Conservation (phyloP, 2,329 filamentous ascomycete species). For the Fusarium sp. region DNA sequence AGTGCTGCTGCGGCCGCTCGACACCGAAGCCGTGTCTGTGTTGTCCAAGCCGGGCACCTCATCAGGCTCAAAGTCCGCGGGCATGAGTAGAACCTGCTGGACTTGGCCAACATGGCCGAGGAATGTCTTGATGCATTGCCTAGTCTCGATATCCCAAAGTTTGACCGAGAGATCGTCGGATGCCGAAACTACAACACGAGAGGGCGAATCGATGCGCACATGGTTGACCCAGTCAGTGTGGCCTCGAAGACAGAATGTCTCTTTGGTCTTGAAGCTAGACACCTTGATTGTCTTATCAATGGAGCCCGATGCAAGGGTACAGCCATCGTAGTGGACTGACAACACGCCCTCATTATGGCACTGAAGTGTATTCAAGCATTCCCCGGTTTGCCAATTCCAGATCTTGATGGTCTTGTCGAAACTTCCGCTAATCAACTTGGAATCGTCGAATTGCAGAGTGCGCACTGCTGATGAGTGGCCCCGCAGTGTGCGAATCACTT, state of each 20-base stretch:
- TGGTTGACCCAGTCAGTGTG: slow-evolving; percentile 97
- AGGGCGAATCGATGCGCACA: slow-evolving; percentile 85
- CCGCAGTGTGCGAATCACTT: slow-evolving; percentile 84
- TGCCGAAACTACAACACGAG: slow-evolving; percentile 88
- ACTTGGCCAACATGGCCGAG: slow-evolving; percentile 95
- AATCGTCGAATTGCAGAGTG: slow-evolving; percentile 92
- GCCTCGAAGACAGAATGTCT: slow-evolving; percentile 81
- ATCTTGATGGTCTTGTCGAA: slow-evolving; percentile 89
- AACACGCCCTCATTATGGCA: slow-evolving; percentile 87
- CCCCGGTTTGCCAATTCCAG: slow-evolving; percentile 96
- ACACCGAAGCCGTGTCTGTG: slow-evolving; percentile 65
- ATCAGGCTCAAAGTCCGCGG: slow-evolving; percentile 89
- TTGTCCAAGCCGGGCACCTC: slow-evolving; percentile 64
- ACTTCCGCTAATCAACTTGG: slow-evolving; percentile 89
- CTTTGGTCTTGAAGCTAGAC: slow-evolving; percentile 89
- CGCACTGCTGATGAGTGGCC: slow-evolving; percentile 88
- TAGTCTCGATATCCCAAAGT: slow-evolving; percentile 91
- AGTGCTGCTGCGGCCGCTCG: slow-evolving; percentile 60
- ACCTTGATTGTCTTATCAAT: slow-evolving; percentile 91
- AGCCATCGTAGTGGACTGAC: slow-evolving; percentile 86
- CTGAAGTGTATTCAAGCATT: slow-evolving; percentile 82
- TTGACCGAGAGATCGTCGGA: slow-evolving; percentile 94
- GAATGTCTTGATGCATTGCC: slow-evolving; percentile 79
- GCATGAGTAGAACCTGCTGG: slow-evolving; percentile 88
- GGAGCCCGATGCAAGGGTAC: slow-evolving; percentile 87